phyloP scores from a whole-genome alignment of 2,329 filamentous ascomycete genomes.

The Neoscytalidium dimidiatum region DNA sequence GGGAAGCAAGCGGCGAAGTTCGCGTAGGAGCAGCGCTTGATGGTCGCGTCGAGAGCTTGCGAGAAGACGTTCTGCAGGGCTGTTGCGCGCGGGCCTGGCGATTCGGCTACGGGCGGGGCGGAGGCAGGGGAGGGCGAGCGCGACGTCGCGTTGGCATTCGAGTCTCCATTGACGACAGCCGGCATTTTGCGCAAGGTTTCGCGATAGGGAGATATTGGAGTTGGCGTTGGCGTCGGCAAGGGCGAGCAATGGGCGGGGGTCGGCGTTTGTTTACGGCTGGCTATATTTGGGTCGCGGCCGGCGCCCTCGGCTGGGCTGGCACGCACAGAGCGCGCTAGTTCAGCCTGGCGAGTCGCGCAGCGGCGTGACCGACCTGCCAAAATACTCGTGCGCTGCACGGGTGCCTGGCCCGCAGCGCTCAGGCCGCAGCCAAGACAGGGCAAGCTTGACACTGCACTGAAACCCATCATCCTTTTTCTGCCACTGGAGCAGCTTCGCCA shows the following conservation, averaged over 20 bases:
- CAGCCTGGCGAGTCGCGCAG: not conserved
- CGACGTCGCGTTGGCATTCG: slow-evolving; percentile 25
- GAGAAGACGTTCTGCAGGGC: slow-evolving; percentile 62
- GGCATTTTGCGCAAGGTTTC: slow-evolving; percentile 27
- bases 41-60: slow-evolving; percentile 59
- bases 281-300: slow-evolving; percentile 11
- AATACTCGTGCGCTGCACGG: not conserved
- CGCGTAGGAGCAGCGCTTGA: slow-evolving; percentile 61
- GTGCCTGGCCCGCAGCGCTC: not conserved
- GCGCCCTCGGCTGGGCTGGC: too few relatives aligned
- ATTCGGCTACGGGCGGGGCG: slow-evolving; percentile 54
- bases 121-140: slow-evolving; percentile 54
- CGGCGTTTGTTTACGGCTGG: slow-evolving; percentile 11
- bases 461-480: slow-evolving; percentile 8
- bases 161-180: slow-evolving; percentile 25
- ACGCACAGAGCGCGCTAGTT: too few relatives aligned
- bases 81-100: slow-evolving; percentile 62
- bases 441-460: slow-evolving; percentile 8
- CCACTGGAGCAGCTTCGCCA: not conserved
- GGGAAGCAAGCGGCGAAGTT: slow-evolving; percentile 67
- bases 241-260: slow-evolving; percentile 10
- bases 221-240: too few relatives aligned
- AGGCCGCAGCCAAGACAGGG: not conserved
- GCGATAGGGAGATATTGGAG: not conserved
- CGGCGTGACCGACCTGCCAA: not conserved